Evolutionary conservation across 306 rosid species (phyloP).

Genomic region (Senna siamea): DNA sequence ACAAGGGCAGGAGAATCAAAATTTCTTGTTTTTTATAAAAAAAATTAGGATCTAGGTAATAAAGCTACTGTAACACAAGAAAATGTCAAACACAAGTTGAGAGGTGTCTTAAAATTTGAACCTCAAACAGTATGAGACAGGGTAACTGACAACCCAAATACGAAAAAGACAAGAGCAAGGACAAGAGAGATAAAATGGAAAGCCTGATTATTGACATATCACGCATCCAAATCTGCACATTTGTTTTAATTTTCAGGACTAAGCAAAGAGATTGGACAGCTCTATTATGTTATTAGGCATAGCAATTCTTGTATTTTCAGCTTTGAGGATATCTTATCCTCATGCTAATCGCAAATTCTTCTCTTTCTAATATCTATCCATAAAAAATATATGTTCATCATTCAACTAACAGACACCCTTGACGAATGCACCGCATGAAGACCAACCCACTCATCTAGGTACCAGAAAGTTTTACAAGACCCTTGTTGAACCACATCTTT

Average conservation of each 20-base stretch:
- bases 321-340: background rate
- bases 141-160: constrained; percentile 6
- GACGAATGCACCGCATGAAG: constrained; percentile 7
- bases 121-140: constrained; percentile 16
- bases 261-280: constrained; percentile 1
- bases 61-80: constrained; percentile 19
- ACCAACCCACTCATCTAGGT: too few species aligned
- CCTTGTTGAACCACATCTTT: too few species aligned
- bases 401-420: constrained; percentile 1
- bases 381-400: background rate
- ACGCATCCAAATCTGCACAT: background rate
- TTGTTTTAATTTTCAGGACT: constrained; percentile 29
- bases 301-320: background rate
- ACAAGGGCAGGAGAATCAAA: too few species aligned
- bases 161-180: constrained; percentile 24
- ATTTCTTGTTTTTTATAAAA: background rate
- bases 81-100: constrained; percentile 8
- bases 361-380: background rate
- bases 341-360: background rate
- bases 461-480: constrained; percentile 1
- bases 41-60: background rate
- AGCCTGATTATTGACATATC: constrained; percentile 18
- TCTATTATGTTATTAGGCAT: background rate
- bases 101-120: constrained; percentile 7
- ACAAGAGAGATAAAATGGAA: constrained; percentile 2